phyloP scores from a whole-genome alignment of 305 asterid species.

The Rubia peregrina region DNA sequence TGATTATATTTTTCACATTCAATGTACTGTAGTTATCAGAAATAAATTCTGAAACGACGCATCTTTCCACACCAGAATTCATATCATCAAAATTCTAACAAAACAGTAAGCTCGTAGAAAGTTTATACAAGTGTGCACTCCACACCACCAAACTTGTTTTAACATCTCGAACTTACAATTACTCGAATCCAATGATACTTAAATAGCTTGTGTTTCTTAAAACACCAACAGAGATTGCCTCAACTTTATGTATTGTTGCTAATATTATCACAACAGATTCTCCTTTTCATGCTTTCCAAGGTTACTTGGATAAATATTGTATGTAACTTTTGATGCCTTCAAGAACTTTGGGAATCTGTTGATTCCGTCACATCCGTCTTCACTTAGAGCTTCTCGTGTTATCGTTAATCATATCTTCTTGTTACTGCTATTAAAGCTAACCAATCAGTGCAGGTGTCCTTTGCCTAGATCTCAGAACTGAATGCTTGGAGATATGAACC shows the following conservation, averaged over 20 bases:
- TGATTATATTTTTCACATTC: too few species aligned
- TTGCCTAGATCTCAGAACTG: slow-evolving; percentile 23
- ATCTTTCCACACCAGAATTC: too few species aligned
- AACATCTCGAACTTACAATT: too few species aligned
- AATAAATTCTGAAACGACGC: too few species aligned
- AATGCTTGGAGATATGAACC: not conserved
- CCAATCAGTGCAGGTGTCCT: slow-evolving; percentile 19
- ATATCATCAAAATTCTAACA: too few species aligned
- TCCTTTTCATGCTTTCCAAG: not conserved
- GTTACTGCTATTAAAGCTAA: not conserved
- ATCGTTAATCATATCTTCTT: not conserved
- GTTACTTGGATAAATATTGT: not conserved
- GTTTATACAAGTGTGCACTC: too few species aligned
- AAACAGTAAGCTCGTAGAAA: too few species aligned
- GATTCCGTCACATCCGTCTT: not conserved
- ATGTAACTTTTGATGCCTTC: not conserved
- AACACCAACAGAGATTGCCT: too few species aligned
- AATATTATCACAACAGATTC: not conserved
- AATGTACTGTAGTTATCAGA: too few species aligned
- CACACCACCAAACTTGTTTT: too few species aligned
- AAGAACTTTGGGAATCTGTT: not conserved
- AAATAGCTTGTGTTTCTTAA: too few species aligned
- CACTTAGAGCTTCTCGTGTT: not conserved
- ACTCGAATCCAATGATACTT: too few species aligned
- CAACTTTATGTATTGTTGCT: slow-evolving; percentile 7